A percentile compares a stretch with the other conserved stretches of the same genome.
Conservation (phyloP, 2,329 filamentous ascomycete genomes). For the Diaporthe aspalathi region DNA sequence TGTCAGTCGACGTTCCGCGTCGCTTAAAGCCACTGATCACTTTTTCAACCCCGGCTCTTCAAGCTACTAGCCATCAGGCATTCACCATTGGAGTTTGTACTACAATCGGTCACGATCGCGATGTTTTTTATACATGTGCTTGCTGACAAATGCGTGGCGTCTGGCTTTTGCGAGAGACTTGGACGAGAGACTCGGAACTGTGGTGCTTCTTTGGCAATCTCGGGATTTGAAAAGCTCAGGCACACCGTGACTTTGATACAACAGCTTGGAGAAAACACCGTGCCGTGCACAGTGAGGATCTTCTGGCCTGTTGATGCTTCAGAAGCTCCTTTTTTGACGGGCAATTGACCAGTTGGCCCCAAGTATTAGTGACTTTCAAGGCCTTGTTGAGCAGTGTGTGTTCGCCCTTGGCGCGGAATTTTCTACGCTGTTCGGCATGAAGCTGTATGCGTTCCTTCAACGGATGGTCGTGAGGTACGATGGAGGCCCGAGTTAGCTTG, state of each 20-base stretch:
- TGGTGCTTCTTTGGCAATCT: not conserved
- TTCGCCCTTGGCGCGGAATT: not conserved
- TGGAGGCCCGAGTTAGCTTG: not conserved
- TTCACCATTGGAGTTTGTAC: not conserved
- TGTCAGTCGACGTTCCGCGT: too few relatives aligned
- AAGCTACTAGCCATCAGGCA: too few relatives aligned
- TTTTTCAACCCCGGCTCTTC: too few relatives aligned
- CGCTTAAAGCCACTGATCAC: too few relatives aligned
- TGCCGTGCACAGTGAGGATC: not conserved
- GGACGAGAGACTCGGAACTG: not conserved
- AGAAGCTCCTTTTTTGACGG: too few relatives aligned
- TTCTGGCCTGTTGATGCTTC: too few relatives aligned
- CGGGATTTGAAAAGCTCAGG: not conserved
- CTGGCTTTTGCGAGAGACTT: not conserved
- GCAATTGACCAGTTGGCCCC: not conserved
- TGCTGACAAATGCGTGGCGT: not conserved
- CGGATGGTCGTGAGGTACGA: not conserved
- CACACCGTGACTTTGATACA: not conserved
- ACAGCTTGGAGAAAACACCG: not conserved
- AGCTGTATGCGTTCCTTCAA: not conserved
- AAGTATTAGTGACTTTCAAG: not conserved
- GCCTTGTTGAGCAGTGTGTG: not conserved
- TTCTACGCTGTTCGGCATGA: not conserved
- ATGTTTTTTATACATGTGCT: not conserved
- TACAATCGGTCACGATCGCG: not conserved